phyloP scores from a whole-genome alignment of 108 stramenopile genomes.

The Conticribra weissflogii region DNA sequence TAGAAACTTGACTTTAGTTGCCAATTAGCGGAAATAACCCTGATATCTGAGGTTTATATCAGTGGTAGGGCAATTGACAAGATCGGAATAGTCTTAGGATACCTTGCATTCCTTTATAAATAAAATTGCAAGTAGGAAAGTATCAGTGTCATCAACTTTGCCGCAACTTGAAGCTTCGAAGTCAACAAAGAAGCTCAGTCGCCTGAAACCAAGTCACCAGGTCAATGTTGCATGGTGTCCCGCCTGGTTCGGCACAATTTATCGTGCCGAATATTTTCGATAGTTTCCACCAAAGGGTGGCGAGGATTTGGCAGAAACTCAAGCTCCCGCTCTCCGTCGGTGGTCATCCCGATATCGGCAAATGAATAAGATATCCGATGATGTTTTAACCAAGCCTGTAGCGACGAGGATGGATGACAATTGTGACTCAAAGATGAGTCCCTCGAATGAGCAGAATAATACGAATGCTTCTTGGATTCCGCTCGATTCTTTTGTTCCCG shows the following conservation, averaged over 20 bases:
- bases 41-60: too few species aligned
- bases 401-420: background rate
- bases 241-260: background rate
- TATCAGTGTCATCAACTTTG: too few species aligned
- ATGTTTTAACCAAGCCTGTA: slow-evolving; percentile 41
- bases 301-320: slow-evolving; percentile 86
- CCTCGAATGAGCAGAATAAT: slow-evolving; percentile 6
- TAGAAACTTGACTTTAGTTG: too few species aligned
- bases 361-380: slow-evolving; percentile 80
- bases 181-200: too few species aligned
- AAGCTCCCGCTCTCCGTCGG: slow-evolving; percentile 61
- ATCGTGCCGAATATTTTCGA: slow-evolving; percentile 40
- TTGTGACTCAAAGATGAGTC: slow-evolving; percentile 9
- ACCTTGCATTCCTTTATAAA: too few species aligned
- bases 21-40: too few species aligned
- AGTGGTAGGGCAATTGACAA: too few species aligned
- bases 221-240: background rate
- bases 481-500: slow-evolving; percentile 56
- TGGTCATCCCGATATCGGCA: slow-evolving; percentile 70
- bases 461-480: slow-evolving; percentile 3
- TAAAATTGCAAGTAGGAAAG: too few species aligned
- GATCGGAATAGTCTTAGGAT: too few species aligned
- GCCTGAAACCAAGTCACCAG: background rate
- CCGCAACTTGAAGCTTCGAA: too few species aligned
- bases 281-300: slow-evolving; percentile 65